These are phyloP conservation scores for Zygoascus biomembranicola DNA, from an alignment of 805 yeast species.

Conservation along the genomic window DNA sequence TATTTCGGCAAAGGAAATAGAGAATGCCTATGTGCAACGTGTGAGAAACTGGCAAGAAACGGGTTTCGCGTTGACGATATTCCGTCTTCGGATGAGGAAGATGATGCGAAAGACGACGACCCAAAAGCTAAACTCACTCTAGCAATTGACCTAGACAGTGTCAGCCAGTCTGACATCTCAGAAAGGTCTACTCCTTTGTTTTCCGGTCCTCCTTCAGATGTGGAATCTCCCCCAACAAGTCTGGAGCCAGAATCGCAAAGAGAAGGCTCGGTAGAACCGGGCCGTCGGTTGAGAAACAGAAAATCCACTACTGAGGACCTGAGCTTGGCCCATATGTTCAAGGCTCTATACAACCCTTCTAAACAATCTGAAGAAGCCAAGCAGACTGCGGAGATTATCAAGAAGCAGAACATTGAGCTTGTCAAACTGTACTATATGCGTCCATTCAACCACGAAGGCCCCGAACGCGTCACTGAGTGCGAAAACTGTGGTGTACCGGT, in stretches of 20 bases:
- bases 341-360: not conserved
- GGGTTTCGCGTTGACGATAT: constrained; percentile 17
- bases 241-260: constrained; percentile 9
- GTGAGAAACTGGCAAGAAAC: constrained; percentile 30
- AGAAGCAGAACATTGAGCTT: not conserved
- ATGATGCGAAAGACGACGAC: not conserved
- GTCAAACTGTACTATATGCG: constrained; percentile 2
- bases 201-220: constrained; percentile 3
- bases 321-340: not conserved
- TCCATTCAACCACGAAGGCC: constrained; percentile 1
- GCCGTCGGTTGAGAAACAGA: not conserved
- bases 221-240: constrained; percentile 9
- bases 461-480: constrained; percentile 10
- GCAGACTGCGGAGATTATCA: not conserved
- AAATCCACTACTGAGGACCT: not conserved
- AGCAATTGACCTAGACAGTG: not conserved
- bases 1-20: constrained; percentile 37
- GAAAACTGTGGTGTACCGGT: constrained; percentile 15
- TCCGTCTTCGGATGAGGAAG: not conserved
- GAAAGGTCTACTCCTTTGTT: constrained; percentile 3
- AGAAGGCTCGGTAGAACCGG: not conserved
- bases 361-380: not conserved
- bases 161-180: not conserved
- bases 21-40: constrained; percentile 39
- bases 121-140: not conserved